Conservation (phyloP, 345 rosid species). For the Zanthoxylum bungeanum region DNA sequence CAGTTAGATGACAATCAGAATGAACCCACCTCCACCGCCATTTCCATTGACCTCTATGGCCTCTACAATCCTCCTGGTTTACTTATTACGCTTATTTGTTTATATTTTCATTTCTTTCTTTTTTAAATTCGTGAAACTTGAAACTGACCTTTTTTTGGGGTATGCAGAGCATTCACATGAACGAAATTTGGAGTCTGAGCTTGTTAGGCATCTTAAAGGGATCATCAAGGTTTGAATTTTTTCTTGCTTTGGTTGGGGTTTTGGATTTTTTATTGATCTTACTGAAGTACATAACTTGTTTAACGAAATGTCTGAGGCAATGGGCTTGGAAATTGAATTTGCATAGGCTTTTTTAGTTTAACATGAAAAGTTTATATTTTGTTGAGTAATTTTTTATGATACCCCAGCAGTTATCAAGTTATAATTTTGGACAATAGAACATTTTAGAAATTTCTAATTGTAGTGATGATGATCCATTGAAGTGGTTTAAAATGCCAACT, state of each 20-base stretch:
- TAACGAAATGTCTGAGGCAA: conserved; percentile 8
- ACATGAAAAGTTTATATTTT: no score
- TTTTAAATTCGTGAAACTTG: background rate
- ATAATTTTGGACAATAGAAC: no score
- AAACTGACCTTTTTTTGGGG: background rate
- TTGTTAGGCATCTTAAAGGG: conserved; percentile 85
- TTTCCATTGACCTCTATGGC: conserved; percentile 75
- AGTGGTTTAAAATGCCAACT: background rate
- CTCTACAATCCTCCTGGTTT: conserved; percentile 58
- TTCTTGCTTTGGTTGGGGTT: background rate
- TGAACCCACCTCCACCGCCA: conserved; percentile 31
- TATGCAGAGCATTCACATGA: conserved; percentile 67
- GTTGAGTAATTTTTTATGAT: no score
- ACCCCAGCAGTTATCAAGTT: no score
- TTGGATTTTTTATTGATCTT: background rate
- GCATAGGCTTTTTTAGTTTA: no score
- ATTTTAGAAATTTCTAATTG: background rate
- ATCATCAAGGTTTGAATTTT: conserved; percentile 59
- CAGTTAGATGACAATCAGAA: conserved; percentile 30
- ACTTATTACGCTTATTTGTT: background rate
- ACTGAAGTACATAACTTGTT: conserved; percentile 1
- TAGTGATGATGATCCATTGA: background rate
- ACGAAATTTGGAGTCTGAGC: conserved; percentile 58
- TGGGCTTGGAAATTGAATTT: background rate
- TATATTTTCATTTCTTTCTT: background rate